phyloP scores from a whole-genome alignment of 2,329 filamentous ascomycete genomes.

The Fusarium austroafricanum region DNA sequence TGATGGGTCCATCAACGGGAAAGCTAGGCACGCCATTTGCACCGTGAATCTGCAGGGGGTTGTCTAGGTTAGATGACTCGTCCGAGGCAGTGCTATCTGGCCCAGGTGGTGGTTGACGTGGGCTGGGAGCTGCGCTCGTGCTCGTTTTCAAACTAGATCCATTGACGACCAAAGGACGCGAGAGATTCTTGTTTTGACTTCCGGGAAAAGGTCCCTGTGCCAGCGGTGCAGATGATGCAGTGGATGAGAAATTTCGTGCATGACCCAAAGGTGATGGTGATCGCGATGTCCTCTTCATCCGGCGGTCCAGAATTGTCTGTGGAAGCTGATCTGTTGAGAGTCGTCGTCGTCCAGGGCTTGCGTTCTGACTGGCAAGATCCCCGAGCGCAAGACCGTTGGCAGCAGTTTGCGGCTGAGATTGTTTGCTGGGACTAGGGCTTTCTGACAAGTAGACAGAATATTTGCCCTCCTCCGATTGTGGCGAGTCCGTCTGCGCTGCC shows the following conservation, averaged over 20 bases:
- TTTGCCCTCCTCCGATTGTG: constrained; percentile 60
- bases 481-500: constrained; percentile 57
- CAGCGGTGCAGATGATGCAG: constrained; percentile 55
- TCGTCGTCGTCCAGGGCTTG: constrained; percentile 56
- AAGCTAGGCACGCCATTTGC: constrained; percentile 23
- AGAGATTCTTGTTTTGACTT: constrained; percentile 49
- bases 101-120: constrained; percentile 31
- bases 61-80: constrained; percentile 43
- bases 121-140: constrained; percentile 47
- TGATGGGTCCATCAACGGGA: constrained; percentile 23
- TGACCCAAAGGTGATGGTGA: constrained; percentile 69
- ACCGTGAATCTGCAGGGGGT: constrained; percentile 46
- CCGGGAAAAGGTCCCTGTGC: constrained; percentile 53
- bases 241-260: constrained; percentile 57
- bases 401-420: constrained; percentile 43
- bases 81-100: constrained; percentile 38
- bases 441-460: constrained; percentile 44
- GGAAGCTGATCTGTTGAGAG: constrained; percentile 66
- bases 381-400: constrained; percentile 60
- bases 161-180: constrained; percentile 66
- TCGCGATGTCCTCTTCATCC: constrained; percentile 64
- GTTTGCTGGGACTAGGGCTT: constrained; percentile 45
- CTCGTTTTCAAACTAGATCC: constrained; percentile 57
- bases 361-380: constrained; percentile 55
- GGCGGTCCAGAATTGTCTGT: constrained; percentile 64